Percentiles rank a stretch among this genome's conserved stretches.
Conservation (phyloP, 805 yeast genomes). For the Starmerella scarabaei region DNA sequence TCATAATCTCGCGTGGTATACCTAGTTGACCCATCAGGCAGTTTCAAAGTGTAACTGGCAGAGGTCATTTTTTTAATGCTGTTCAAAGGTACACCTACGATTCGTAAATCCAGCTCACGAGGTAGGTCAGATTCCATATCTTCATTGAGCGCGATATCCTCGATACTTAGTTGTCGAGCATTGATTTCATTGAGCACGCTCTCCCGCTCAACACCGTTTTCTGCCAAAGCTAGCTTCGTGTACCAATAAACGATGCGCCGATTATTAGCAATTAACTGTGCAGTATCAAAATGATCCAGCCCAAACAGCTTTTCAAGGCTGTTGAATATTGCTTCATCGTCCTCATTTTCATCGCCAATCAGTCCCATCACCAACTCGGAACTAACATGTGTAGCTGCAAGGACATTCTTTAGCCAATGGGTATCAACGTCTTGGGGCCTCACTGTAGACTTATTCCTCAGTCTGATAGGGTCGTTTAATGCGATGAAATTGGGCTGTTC, state of each 20-base stretch:
- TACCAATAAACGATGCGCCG: constrained; percentile 44
- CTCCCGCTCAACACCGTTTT: constrained; percentile 29
- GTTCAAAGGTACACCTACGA: constrained; percentile 63
- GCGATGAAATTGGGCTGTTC: constrained; percentile 8
- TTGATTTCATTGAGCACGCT: constrained; percentile 25
- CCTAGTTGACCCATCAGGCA: constrained; percentile 78
- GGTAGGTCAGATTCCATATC: constrained; percentile 29
- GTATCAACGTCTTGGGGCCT: constrained; percentile 34
- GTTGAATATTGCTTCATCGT: constrained; percentile 24
- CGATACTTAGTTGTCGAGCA: constrained; percentile 9
- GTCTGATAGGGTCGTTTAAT: constrained; percentile 11
- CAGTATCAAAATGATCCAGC: constrained; percentile 38
- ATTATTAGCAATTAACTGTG: constrained; percentile 39
- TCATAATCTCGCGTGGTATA: constrained; percentile 64
- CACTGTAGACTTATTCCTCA: constrained; percentile 17
- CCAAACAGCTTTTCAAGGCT: constrained; percentile 40
- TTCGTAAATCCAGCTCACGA: constrained; percentile 46
- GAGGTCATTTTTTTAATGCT: constrained; percentile 30
- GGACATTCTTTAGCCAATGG: constrained; percentile 40
- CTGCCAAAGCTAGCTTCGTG: constrained; percentile 32
- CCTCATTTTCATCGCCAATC: constrained; percentile 28
- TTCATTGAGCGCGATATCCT: neutral
- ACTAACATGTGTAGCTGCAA: constrained; percentile 10
- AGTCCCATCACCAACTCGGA: constrained; percentile 27
- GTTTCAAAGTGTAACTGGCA: constrained; percentile 48